Evolutionary conservation across 768 basidiomycete species (phyloP), one percentile per base, ranked within the genome.

Genomic region (Termitomyces titanicus): DNA sequence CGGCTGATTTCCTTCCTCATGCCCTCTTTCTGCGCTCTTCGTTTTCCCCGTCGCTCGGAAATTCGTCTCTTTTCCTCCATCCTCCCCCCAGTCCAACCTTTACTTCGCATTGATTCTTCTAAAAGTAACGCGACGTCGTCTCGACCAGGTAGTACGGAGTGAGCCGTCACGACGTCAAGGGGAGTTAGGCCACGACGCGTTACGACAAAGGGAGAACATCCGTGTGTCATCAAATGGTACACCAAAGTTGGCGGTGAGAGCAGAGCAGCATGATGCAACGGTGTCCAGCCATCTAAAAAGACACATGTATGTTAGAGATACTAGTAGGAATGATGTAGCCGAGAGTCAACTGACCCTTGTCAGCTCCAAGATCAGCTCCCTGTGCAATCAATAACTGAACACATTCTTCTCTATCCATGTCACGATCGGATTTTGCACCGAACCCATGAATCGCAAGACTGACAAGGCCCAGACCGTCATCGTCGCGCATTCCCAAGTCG

Each of bases 381-480:
- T 89, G 89, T 44, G 83, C 77, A 12, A 92, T 83, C 39, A 96
- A 76, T 44, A 91, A 72, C 54, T 93, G 78, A 7, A 94, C 88
- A 61, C 88, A 91, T 68, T 97, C 94, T 70, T 97, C 94, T 60
- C 91, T 80, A 64, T 98, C 95, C 42, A 95, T 81, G 54, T 93
- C 88, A 54, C 88, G 81, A 59, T 93, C 92, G 18, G 82, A 81
- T 51, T 92, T 90, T 25, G 84, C 82, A 37, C 89, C 88, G 66
- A 93, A 93, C 11, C 90, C 91, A 58, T 91, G 83, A 61, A 92
- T 89, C 25, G 85, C 74, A 53, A 83, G 77, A 66, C 89, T 87
- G 74, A 94, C 78, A 58, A 94, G 73, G 24, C 88, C 85, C 43
- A 93, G 76, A 12, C 92, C 92, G 60, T 98, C 94, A 49, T 95